Percentiles rank a stretch among this genome's conserved stretches.
These are phyloP conservation scores for Neopestalotiopsis sp. DNA, from an alignment of 2,329 filamentous ascomycete species.

Conservation along the genomic window DNA sequence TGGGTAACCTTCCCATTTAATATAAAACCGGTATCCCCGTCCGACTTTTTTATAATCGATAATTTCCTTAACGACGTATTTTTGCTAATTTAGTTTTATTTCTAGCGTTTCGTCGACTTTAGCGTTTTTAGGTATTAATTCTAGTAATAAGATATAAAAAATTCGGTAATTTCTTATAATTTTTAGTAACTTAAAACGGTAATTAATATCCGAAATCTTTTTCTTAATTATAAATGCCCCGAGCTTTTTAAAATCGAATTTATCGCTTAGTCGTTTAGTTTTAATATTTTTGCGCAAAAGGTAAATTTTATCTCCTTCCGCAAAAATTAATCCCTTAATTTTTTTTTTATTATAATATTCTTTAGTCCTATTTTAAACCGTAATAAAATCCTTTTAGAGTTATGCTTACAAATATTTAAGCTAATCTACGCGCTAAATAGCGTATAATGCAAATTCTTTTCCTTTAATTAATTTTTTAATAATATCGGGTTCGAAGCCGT, in stretches of 20 bases:
- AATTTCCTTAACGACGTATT: constrained; percentile 18
- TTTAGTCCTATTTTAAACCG: background rate
- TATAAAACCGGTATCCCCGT: constrained; percentile 18
- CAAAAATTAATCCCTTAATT: constrained; percentile 20
- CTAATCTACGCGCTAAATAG: constrained; percentile 9
- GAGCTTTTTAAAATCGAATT: background rate
- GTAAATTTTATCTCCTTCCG: too few relatives aligned
- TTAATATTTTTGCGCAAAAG: background rate
- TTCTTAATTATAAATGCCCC: background rate
- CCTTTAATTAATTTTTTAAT: constrained; percentile 19
- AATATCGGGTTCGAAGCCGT: background rate
- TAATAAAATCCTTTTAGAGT: constrained; percentile 12
- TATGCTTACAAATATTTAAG: constrained; percentile 20
- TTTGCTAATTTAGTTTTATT: constrained; percentile 18
- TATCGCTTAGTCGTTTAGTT: background rate
- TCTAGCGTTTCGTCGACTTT: background rate
- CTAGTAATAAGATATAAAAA: background rate
- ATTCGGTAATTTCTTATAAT: background rate
- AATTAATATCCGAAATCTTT: background rate
- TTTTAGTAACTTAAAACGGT: background rate
- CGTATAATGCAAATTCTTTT: constrained; percentile 22
- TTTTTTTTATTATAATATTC: constrained; percentile 14
- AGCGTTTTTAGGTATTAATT: background rate
- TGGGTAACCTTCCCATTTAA: constrained; percentile 16
- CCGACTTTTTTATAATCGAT: constrained; percentile 13